Percentiles rank a stretch among this genome's conserved stretches.
Conservation (phyloP, 202 grass and related monocot species). For the Tripidium arundinaceum region DNA sequence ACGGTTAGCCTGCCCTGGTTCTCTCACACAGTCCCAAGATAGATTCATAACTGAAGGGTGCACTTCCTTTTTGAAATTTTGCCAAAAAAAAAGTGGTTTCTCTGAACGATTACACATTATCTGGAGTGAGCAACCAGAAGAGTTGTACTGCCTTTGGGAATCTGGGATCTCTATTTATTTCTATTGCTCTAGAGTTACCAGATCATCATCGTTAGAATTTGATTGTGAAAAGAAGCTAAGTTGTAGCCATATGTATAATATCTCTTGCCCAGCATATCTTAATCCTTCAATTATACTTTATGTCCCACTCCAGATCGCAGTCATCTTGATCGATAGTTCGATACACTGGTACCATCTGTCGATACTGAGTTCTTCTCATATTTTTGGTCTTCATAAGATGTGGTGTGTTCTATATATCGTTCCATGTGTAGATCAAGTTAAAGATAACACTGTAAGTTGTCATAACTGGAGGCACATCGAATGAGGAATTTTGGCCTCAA, state of each 20-base stretch:
- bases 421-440: background rate
- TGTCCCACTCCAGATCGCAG: background rate
- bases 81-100: background rate
- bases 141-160: background rate
- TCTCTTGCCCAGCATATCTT: background rate
- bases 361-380: background rate
- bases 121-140: background rate
- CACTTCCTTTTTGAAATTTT: background rate
- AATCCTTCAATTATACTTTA: background rate
- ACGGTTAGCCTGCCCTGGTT: slow-evolving; percentile 11
- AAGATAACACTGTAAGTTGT: background rate
- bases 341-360: background rate
- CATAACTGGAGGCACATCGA: background rate
- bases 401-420: background rate
- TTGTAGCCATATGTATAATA: background rate
- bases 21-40: background rate
- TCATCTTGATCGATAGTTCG: background rate
- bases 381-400: background rate
- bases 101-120: background rate
- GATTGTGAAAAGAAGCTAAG: background rate
- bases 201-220: background rate
- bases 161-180: background rate
- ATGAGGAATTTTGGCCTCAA: background rate
- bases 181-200: background rate
- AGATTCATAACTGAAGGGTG: background rate